Percentiles rank a stretch among this genome's conserved stretches.
phyloP scores from a whole-genome alignment of 2,329 filamentous ascomycete genomes.

The Colletotrichum sp. region DNA sequence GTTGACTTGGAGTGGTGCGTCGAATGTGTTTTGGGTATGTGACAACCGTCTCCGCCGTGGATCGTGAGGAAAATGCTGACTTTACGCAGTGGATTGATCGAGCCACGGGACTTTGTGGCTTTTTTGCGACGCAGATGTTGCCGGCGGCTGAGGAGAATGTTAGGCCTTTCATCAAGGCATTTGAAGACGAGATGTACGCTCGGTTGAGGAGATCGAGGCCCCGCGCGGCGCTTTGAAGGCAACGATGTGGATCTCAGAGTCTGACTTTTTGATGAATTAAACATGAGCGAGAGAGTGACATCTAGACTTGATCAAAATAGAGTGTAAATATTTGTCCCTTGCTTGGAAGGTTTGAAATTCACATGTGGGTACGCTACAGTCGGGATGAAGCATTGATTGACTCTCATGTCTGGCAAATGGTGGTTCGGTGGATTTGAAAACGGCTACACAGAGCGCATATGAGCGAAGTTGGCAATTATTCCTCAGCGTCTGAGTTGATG shows the following conservation, averaged over 20 bases:
- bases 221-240: neutral
- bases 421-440: neutral
- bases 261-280: no score
- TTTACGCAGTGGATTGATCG: conserved; percentile 32
- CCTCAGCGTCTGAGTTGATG: neutral
- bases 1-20: conserved; percentile 48
- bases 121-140: conserved; percentile 45
- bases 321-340: neutral
- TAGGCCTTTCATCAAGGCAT: conserved; percentile 35
- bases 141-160: conserved; percentile 42
- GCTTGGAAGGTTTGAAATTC: neutral
- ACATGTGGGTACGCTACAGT: neutral
- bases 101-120: conserved; percentile 40
- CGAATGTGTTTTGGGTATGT: conserved; percentile 51
- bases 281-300: neutral
- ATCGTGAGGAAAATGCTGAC: neutral
- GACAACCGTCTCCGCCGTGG: neutral
- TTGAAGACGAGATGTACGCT: conserved; percentile 44
- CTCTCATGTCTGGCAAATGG: neutral
- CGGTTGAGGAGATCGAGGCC: conserved; percentile 22
- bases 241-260: no score
- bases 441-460: no score
- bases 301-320: neutral
- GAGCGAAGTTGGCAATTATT: no score
- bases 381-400: neutral